Evolutionary conservation across 2,329 filamentous ascomycete species (phyloP).

Genomic region (Coleophoma crateriformis): DNA sequence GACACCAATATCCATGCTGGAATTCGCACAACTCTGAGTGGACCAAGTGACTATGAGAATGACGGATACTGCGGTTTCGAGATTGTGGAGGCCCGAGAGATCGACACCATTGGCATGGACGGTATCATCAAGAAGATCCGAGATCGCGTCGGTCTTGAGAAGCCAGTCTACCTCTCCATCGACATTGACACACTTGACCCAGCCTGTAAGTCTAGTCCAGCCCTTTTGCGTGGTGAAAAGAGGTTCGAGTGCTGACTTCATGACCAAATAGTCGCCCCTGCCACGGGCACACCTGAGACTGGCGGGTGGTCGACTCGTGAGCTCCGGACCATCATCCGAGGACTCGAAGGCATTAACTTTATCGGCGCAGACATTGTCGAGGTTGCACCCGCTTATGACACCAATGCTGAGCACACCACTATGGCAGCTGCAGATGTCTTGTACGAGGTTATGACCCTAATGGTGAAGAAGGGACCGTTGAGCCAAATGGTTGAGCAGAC

Average conservation of each 20-base stretch:
- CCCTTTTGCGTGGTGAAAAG: neutral
- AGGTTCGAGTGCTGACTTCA: neutral
- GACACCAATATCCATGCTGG: slow-evolving; percentile 85
- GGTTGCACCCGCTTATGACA: slow-evolving; percentile 68
- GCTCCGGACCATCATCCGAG: slow-evolving; percentile 64
- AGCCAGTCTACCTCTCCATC: slow-evolving; percentile 75
- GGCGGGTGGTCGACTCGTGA: slow-evolving; percentile 72
- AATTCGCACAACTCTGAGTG: slow-evolving; percentile 76
- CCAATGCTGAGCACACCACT: slow-evolving; percentile 67
- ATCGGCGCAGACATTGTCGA: slow-evolving; percentile 70
- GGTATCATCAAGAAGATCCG: slow-evolving; percentile 77
- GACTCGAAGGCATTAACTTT: slow-evolving; percentile 63
- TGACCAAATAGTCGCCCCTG: slow-evolving; percentile 52
- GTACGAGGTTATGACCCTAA: slow-evolving; percentile 75
- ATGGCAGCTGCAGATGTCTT: slow-evolving; percentile 67
- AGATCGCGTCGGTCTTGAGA: slow-evolving; percentile 66
- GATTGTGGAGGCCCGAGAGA: slow-evolving; percentile 71
- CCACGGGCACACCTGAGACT: slow-evolving; percentile 71
- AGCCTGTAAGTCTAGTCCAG: slow-evolving; percentile 49
- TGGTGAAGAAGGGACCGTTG: slow-evolving; percentile 73
- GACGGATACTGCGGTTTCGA: slow-evolving; percentile 81
- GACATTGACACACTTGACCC: slow-evolving; percentile 89
- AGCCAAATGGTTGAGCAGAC: slow-evolving; percentile 36
- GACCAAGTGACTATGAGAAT: slow-evolving; percentile 76
- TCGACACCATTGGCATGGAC: slow-evolving; percentile 61